Conservation (phyloP, 192 early-diverging fungal species). For the Umbelopsis isabellina region DNA sequence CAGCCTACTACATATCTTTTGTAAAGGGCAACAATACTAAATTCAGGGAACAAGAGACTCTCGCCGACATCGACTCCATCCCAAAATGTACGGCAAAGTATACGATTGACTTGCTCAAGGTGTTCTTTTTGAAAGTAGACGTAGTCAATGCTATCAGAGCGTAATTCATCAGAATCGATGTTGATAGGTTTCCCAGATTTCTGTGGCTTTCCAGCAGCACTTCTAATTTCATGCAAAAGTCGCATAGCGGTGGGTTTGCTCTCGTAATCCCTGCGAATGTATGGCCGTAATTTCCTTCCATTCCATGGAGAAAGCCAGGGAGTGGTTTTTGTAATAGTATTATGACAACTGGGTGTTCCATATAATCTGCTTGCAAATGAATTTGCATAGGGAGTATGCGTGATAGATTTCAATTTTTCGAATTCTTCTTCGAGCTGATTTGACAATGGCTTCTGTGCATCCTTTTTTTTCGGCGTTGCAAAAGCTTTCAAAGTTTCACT, state of each 20-base stretch:
- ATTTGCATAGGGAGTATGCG: slow-evolving; percentile 62
- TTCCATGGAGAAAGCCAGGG: slow-evolving; percentile 70
- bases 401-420: slow-evolving; percentile 41
- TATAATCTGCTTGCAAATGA: slow-evolving; percentile 79
- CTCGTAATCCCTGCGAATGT: slow-evolving; percentile 76
- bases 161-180: slow-evolving; percentile 35
- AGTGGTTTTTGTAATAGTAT: slow-evolving; percentile 59
- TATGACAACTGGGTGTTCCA: slow-evolving; percentile 58
- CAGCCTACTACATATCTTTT: slow-evolving; percentile 81
- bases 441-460: neutral
- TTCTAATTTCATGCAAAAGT: slow-evolving; percentile 49
- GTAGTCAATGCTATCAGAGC: slow-evolving; percentile 71
- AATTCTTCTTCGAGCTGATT: neutral
- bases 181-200: slow-evolving; percentile 30
- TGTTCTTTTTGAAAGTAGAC: slow-evolving; percentile 74
- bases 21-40: slow-evolving; percentile 83
- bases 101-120: slow-evolving; percentile 72
- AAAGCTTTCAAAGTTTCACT: neutral
- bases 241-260: slow-evolving; percentile 50
- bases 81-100: slow-evolving; percentile 83
- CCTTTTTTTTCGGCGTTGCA: neutral
- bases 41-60: slow-evolving; percentile 80
- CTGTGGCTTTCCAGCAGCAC: slow-evolving; percentile 9
- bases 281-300: slow-evolving; percentile 76
- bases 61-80: slow-evolving; percentile 89